Evolutionary conservation across 176 grass and related monocot species (phyloP), one percentile per base, ranked within the genome.

Genomic region (Ampelocalamus luodianensis): DNA sequence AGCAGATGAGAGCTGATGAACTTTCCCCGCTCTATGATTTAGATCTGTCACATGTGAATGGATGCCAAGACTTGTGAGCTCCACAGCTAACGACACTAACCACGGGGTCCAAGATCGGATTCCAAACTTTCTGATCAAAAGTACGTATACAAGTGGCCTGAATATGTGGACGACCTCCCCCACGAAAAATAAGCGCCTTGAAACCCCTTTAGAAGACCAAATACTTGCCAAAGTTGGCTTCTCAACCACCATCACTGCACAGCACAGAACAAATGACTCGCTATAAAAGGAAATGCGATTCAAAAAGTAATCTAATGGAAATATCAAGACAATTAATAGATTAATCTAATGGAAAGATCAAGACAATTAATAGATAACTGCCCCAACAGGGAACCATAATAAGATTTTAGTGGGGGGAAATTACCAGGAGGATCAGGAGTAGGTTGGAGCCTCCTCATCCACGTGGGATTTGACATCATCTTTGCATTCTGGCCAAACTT

Each of bases 91-190:
- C 1, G 96, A 99, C 70, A 96, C 90, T 76, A 99, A 84, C 96
- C 96, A 99, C 22, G 96, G 93, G 39, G 90, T 92, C 96, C 96
- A 99, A 18, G 96, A 96, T 90, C 38, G 93, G 74, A 94, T 99
- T 44, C 96, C 96, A 79, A 87, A 99, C 84, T 87, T 99, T 81
- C 90, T 95, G 27, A 99, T 94, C 67, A 99, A 50, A 48, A 99
- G 85, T 23, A 99, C 93, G 22, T 99, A 99, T 29, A 94, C 74
- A 46, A 99, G 85, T 66, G 96, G 96, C 86, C 96, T 91, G 70
- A 99, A 92, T 74, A 99, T 85, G 77, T 83, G 93, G 77, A 94
- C 85, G 17, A 84, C 88, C 85, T 99, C 96, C 74, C 96, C 96
- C 55, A 92, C 67, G 48, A 99, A 68, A 74, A 90, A 96, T 84